Evolutionary conservation across 129 eudicot genomes (phyloP).

Genomic region (Centella asiatica): DNA sequence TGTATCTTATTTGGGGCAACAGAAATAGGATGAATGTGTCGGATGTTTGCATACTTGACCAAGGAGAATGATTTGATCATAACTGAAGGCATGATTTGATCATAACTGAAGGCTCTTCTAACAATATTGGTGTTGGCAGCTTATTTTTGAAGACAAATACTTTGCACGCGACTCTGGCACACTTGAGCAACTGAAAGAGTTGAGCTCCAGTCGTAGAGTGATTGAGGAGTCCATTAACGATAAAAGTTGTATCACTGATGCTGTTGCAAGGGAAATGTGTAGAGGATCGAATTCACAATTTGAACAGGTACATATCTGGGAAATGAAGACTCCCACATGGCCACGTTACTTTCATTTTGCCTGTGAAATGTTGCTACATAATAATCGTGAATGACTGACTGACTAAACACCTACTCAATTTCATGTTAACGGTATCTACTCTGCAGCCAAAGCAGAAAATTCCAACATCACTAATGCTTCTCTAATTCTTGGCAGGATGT

Average conservation of each 20-base stretch:
- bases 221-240: constrained; percentile 51
- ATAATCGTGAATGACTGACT: no score
- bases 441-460: no score
- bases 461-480: constrained; percentile 1
- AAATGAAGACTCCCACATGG: not conserved
- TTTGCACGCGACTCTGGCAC: constrained; percentile 50
- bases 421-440: not conserved
- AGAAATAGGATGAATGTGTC: not conserved
- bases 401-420: no score
- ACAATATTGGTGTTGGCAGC: constrained; percentile 26
- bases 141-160: constrained; percentile 49
- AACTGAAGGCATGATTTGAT: not conserved
- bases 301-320: constrained; percentile 42
- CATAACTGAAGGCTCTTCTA: not conserved
- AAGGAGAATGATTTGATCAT: not conserved
- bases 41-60: not conserved
- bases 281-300: constrained; percentile 63
- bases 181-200: constrained; percentile 67
- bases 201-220: constrained; percentile 55
- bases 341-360: not conserved
- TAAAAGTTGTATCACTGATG: constrained; percentile 49
- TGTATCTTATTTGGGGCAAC: not conserved
- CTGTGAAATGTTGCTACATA: no score
- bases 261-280: constrained; percentile 78
- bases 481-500: constrained; percentile 37